These are phyloP conservation scores for Penicillium sp. DNA, from an alignment of 2,329 filamentous ascomycete species.

Conservation along the genomic window DNA sequence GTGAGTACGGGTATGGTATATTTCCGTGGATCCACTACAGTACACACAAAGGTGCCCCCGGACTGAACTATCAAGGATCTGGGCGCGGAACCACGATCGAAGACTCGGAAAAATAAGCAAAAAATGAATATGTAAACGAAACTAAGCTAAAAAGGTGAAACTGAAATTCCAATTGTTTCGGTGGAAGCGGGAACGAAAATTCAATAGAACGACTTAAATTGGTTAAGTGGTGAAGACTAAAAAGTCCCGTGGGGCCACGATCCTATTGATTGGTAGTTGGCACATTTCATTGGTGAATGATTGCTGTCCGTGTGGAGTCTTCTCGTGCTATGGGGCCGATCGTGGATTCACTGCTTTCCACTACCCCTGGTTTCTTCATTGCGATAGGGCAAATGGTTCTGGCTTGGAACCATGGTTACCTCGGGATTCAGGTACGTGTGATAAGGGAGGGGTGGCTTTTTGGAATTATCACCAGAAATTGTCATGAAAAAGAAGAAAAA, in stretches of 20 bases:
- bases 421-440: not conserved
- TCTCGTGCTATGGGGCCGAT: slow-evolving; percentile 8
- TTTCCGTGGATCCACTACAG: not conserved
- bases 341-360: slow-evolving; percentile 1
- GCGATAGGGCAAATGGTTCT: slow-evolving; percentile 8
- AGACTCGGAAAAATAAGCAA: slow-evolving; percentile 2
- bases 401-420: slow-evolving; percentile 6
- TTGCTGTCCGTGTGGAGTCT: not conserved
- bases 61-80: not conserved
- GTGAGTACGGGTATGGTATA: not conserved
- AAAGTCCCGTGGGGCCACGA: slow-evolving; percentile 2
- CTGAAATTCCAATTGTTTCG: not conserved
- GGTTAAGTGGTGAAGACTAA: slow-evolving; percentile 17
- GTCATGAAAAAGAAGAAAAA: not conserved
- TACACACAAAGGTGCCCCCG: not conserved
- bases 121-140: not conserved
- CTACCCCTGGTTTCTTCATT: slow-evolving; percentile 13
- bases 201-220: slow-evolving; percentile 10
- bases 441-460: not conserved
- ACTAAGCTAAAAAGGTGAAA: not conserved
- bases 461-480: not conserved
- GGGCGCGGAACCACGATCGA: slow-evolving; percentile 11
- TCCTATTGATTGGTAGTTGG: slow-evolving; percentile 4
- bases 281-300: not conserved
- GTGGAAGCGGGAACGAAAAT: slow-evolving; percentile 5